Evolutionary conservation across 345 rosid genomes (phyloP), one percentile per base, ranked within the genome.

Genomic region (Syzygium aromaticum): DNA sequence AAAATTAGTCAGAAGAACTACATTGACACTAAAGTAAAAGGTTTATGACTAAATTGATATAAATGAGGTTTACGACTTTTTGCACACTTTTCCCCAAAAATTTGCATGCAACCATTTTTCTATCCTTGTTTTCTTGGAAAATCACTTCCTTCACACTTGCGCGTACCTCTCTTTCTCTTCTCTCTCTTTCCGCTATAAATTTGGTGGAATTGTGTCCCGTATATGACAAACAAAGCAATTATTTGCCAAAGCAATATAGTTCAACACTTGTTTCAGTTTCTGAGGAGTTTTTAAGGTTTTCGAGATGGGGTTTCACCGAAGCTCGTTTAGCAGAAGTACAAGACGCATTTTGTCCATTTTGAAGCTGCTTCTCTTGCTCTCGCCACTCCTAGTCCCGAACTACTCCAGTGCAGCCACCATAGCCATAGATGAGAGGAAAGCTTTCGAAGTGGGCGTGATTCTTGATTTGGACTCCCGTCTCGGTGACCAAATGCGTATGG

Each of bases 401-500:
- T 67, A 67, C 80, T 67, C 78, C 80, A 12, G 22, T 17, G 1
- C 80, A 67, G 46, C 46, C 3, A 19, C 80, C 46, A 5, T 2
- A 33, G 25, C 25, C 23, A 6, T 33, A 21, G 80, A 67, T 33
- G 27, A 43, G 13, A 52, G n/a, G 54, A 51, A 22, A 11, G 80
- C 25, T 5, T 21, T 85, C 7, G 87, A 91, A 84, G 89, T 91
- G 43, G 94, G 95, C 21, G 93, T 33, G 78, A 33, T 67, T 67
- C 78, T 33, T 3, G 77, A 64, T 64, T 30, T 90, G 67, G 86
- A 93, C 88, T 86, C 93, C 82, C 89, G 91, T 80, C 52, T 43
- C 10, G 77, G 80, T 38, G 91, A 87, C 85, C 93, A 93, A 84
- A 87, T 88, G 89, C 89, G 87, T 86, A 87, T 86, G 5, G 95